phyloP scores from a whole-genome alignment of 768 basidiomycete genomes.

The Hygrocybe punicea region DNA sequence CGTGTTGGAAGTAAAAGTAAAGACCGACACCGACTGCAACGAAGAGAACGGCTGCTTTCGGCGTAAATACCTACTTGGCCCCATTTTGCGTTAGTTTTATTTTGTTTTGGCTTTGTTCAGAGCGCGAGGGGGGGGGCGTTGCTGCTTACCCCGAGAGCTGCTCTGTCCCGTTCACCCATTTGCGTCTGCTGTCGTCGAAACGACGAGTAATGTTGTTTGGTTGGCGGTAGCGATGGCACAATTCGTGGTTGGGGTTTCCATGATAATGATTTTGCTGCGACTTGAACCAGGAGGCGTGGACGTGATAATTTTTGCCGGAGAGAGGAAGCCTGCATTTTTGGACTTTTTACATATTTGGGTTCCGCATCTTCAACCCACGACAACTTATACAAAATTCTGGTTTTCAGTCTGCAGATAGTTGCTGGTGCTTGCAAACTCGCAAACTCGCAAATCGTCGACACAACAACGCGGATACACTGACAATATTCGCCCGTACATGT shows the following conservation, averaged over 20 bases:
- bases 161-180: constrained; percentile 5
- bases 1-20: constrained; percentile 82
- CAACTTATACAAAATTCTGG: not conserved
- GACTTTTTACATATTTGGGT: no score
- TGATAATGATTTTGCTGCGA: no score
- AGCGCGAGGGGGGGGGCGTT: not conserved
- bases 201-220: not conserved
- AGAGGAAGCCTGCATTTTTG: no score
- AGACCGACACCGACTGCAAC: constrained; percentile 78
- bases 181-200: not conserved
- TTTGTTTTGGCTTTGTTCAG: not conserved
- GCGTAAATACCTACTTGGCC: constrained; percentile 98
- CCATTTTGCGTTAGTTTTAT: not conserved
- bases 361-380: no score
- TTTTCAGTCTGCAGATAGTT: not conserved
- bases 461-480: no score
- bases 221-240: not conserved
- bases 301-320: no score
- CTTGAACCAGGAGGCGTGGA: no score
- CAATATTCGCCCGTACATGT: no score
- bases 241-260: not conserved
- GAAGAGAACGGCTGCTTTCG: constrained; percentile 78
- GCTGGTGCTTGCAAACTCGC: no score
- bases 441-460: no score
- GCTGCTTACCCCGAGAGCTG: constrained; percentile 18